Evolutionary conservation across 2,329 filamentous ascomycete species (phyloP).

Genomic region (Cercospora sojina): DNA sequence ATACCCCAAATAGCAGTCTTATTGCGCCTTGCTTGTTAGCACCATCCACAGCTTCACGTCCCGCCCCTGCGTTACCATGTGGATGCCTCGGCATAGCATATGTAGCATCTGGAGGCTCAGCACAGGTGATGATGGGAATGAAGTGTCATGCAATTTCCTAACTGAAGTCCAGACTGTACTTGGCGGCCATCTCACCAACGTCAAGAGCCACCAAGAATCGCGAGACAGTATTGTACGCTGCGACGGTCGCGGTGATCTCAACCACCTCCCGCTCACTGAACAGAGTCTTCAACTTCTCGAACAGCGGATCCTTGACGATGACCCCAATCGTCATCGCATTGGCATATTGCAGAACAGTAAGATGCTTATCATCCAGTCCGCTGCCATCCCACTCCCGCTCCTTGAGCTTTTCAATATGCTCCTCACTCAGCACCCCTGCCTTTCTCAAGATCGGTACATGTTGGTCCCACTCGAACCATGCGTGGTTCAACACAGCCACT

Average conservation of each 20-base stretch:
- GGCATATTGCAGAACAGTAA: slow-evolving; percentile 69
- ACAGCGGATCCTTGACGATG: slow-evolving; percentile 66
- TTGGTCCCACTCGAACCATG: slow-evolving; percentile 82
- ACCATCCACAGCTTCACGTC: not conserved
- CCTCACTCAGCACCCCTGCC: slow-evolving; percentile 59
- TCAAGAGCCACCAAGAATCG: slow-evolving; percentile 76
- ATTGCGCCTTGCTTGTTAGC: not conserved
- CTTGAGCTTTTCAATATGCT: slow-evolving; percentile 48
- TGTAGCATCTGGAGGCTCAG: not conserved
- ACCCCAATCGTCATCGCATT: slow-evolving; percentile 82
- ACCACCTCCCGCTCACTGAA: slow-evolving; percentile 73
- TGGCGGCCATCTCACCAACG: slow-evolving; percentile 49
- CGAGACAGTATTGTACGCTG: slow-evolving; percentile 82
- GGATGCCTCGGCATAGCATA: not conserved
- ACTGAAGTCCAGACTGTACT: slow-evolving; percentile 35
- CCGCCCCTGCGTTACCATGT: not conserved
- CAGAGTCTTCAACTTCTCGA: slow-evolving; percentile 58
- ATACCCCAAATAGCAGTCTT: slow-evolving; percentile 5
- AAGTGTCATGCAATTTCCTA: not conserved
- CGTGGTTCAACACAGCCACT: slow-evolving; percentile 75
- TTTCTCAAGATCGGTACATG: slow-evolving; percentile 70
- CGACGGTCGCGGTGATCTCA: slow-evolving; percentile 76
- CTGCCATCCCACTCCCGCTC: slow-evolving; percentile 39
- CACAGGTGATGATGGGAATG: not conserved
- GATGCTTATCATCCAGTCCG: slow-evolving; percentile 59